Evolutionary conservation across 108 stramenopile species (phyloP), one percentile per base, ranked within the genome.

Genomic region (Cafeteria roenbergensis): DNA sequence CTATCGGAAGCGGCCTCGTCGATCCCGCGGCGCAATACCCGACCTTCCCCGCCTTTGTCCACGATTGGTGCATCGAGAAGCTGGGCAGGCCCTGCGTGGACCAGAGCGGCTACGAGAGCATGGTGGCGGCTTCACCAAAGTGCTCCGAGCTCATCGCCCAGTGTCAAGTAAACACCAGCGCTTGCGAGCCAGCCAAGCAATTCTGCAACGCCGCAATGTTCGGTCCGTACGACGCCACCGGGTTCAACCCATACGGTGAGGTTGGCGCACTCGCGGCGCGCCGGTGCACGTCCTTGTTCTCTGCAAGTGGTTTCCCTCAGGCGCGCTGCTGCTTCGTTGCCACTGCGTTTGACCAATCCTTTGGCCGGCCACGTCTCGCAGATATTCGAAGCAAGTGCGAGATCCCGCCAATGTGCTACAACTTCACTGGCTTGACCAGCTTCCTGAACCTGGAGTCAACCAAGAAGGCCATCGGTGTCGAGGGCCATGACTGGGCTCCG

Each of bases 1-100:
- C 87, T 35, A 78, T 96, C 63, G 95, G 95, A 1, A 96, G 94
- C 76, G 90, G 90, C 6, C 73, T 93, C 20, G 94, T 90, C 26
- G 72, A 87, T 60, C 92, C 95, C 0, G 85, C 83, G 65, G 78
- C 79, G 22, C 95, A 96, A 70, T 94, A 93, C 71, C 34, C 73
- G 32, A 78, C 76, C 73, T 93, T 91, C 65, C 78, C 94, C 9
- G 83, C 89, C 68, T 91, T 92, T 90, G 94, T 85, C 4, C 85
- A 63, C 67, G 86, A 93, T 37, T 63, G 37, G 4, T 42, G 37
- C 2, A 50, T 29, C 3, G 63, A 35, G 37, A n/a, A n/a, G n/a
- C n/a, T n/a, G n/a, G n/a, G n/a, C n/a, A 35, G 37, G 14, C 21
- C 63, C 20, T 37, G 63, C 38, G 63, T 63, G 24, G 27, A 20